Percentiles rank a stretch among this genome's conserved stretches.
These are phyloP conservation scores for Coprinopsis marcescibilis DNA, from an alignment of 768 basidiomycete species.

Conservation along the genomic window DNA sequence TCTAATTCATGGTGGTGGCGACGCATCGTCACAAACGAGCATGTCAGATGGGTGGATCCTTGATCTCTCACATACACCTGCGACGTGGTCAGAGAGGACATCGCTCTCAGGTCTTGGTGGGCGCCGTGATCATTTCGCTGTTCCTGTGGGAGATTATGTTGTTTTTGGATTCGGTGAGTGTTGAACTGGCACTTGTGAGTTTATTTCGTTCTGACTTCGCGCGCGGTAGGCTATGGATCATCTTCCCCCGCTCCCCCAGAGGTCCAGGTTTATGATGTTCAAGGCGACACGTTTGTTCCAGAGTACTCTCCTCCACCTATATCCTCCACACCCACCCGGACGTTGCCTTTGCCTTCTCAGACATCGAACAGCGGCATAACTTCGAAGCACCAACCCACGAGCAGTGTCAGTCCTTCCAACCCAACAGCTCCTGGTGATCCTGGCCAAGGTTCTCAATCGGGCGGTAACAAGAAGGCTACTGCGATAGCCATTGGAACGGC, in stretches of 20 bases:
- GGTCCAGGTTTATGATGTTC: constrained; percentile 49
- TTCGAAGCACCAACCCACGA: background rate
- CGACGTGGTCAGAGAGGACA: constrained; percentile 52
- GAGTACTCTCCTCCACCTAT: constrained; percentile 37
- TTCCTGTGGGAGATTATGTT: constrained; percentile 52
- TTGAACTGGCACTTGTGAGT: background rate
- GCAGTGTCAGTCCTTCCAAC: constrained; percentile 2
- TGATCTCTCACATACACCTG: constrained; percentile 48
- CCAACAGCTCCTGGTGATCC: constrained; percentile 12
- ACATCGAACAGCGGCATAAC: background rate
- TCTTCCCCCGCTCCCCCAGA: constrained; percentile 47
- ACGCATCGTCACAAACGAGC: constrained; percentile 47
- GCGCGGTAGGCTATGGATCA: constrained; percentile 38
- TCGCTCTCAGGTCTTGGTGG: constrained; percentile 53
- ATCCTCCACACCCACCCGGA: constrained; percentile 18
- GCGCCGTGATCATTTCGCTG: constrained; percentile 71
- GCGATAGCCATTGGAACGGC: constrained; percentile 59
- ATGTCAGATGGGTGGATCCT: constrained; percentile 68
- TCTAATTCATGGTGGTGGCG: constrained; percentile 76
- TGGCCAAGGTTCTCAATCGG: constrained; percentile 18
- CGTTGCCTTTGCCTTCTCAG: background rate
- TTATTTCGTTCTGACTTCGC: background rate
- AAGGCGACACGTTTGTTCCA: constrained; percentile 36
- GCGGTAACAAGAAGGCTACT: constrained; percentile 20
- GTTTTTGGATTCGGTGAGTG: constrained; percentile 74